Evolutionary conservation across 2,329 filamentous ascomycete species (phyloP).

Genomic region (Chaetomium globosum): DNA sequence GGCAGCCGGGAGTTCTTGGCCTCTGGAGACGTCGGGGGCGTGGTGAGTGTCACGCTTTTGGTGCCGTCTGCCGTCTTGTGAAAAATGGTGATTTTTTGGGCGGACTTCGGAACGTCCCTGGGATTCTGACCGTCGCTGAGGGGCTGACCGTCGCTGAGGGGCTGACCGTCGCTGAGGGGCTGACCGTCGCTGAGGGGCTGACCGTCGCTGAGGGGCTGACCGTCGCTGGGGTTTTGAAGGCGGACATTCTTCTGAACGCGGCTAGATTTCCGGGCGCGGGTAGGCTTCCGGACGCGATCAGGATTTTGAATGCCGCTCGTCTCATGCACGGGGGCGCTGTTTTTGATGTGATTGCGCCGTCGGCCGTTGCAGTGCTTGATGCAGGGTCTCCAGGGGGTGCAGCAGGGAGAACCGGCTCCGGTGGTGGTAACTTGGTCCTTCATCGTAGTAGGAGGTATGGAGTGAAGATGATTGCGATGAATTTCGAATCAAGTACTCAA

Average conservation of each 20-base stretch:
- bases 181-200: too few relatives aligned
- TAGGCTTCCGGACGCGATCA: background rate
- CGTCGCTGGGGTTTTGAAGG: background rate
- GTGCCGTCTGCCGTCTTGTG: background rate
- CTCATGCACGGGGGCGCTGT: too few relatives aligned
- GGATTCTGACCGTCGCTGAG: too few relatives aligned
- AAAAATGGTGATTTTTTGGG: background rate
- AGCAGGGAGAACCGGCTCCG: background rate
- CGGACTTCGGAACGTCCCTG: background rate
- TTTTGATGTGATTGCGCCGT: too few relatives aligned
- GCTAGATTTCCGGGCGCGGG: background rate
- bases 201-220: too few relatives aligned
- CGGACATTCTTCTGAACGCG: background rate
- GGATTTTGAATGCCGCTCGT: background rate
- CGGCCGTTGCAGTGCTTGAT: too few relatives aligned
- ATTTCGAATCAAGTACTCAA: constrained; percentile 7
- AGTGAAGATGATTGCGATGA: background rate
- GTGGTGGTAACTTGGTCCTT: background rate
- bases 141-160: too few relatives aligned
- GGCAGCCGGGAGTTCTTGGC: background rate
- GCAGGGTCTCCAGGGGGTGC: background rate
- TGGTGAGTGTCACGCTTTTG: background rate
- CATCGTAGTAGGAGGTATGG: background rate
- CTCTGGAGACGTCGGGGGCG: background rate
- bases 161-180: too few relatives aligned